phyloP scores from a whole-genome alignment of 2,329 filamentous ascomycete species.

The Fusarium xyrophilum region DNA sequence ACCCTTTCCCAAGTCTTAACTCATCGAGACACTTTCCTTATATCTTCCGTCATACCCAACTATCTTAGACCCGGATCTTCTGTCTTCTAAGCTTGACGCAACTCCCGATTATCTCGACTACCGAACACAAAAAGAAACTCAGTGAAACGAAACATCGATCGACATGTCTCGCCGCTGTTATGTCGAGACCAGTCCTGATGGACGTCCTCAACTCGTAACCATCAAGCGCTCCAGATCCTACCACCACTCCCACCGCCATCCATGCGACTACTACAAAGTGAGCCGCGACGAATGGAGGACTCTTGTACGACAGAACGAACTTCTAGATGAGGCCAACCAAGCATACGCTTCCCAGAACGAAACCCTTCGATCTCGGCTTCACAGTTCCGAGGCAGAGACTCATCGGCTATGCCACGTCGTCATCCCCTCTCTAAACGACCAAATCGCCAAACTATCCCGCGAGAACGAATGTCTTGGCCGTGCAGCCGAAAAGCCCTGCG shows the following conservation, averaged over 20 bases:
- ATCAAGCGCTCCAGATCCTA: slow-evolving; percentile 51
- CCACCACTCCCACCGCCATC: slow-evolving; percentile 43
- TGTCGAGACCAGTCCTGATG: slow-evolving; percentile 47
- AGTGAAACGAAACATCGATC: neutral
- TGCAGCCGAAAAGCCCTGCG: slow-evolving; percentile 46
- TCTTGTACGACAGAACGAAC: slow-evolving; percentile 48
- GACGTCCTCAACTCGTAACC: slow-evolving; percentile 48
- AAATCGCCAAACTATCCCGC: slow-evolving; percentile 46
- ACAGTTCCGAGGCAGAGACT: slow-evolving; percentile 47
- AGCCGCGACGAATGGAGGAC: slow-evolving; percentile 48
- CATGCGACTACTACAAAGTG: slow-evolving; percentile 48
- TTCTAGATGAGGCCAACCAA: slow-evolving; percentile 47
- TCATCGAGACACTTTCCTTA: slow-evolving; percentile 18
- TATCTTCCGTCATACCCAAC: slow-evolving; percentile 6
- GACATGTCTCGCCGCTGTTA: slow-evolving; percentile 49
- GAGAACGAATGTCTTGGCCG: slow-evolving; percentile 52
- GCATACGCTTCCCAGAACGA: slow-evolving; percentile 44
- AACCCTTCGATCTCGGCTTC: slow-evolving; percentile 47
- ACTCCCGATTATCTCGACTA: neutral
- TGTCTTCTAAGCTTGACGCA: neutral
- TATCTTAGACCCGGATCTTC: neutral
- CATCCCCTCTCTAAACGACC: slow-evolving; percentile 48
- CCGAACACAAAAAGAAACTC: neutral
- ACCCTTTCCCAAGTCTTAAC: neutral
- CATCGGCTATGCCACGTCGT: slow-evolving; percentile 45